Conservation (phyloP, 768 basidiomycete species). For the Podaxis rugospora region DNA sequence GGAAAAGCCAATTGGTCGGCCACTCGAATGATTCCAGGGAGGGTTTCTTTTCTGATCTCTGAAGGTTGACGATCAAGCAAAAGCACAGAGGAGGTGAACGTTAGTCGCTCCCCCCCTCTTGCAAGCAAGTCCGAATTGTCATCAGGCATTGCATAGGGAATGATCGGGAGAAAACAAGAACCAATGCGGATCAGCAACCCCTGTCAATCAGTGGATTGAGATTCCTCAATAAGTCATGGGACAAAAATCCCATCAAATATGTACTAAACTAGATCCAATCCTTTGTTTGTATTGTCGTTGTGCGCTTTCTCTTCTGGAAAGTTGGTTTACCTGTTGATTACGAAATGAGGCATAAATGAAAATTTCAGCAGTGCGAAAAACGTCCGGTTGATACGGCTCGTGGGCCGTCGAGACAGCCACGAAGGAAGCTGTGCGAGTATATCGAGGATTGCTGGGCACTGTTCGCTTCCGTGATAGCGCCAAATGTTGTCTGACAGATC, state of each 20-base stretch:
- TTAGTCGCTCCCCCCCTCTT: neutral
- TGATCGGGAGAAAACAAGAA: constrained; percentile 1
- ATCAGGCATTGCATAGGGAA: neutral
- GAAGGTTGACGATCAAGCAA: neutral
- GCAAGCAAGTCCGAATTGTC: neutral
- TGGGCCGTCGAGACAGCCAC: neutral
- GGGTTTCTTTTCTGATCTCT: neutral
- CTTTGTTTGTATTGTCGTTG: neutral
- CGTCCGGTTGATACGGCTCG: constrained; percentile 6
- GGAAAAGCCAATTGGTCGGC: neutral
- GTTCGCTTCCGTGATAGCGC: constrained; percentile 1
- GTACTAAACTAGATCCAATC: neutral
- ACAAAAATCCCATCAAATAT: constrained; percentile 5
- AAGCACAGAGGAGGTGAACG: neutral
- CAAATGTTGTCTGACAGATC: neutral
- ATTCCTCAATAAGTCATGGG: constrained; percentile 3
- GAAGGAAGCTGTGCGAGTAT: neutral
- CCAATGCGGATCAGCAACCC: constrained; percentile 6
- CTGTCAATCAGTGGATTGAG: constrained; percentile 3
- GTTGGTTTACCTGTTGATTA: neutral
- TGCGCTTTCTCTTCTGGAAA: constrained; percentile 2
- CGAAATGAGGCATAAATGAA: neutral
- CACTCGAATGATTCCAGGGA: neutral
- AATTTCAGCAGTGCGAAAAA: neutral
- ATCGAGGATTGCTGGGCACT: neutral